These are phyloP conservation scores for Schizophyllum commune DNA, from an alignment of 1,284 basidiomycete genomes.

Conservation along the genomic window DNA sequence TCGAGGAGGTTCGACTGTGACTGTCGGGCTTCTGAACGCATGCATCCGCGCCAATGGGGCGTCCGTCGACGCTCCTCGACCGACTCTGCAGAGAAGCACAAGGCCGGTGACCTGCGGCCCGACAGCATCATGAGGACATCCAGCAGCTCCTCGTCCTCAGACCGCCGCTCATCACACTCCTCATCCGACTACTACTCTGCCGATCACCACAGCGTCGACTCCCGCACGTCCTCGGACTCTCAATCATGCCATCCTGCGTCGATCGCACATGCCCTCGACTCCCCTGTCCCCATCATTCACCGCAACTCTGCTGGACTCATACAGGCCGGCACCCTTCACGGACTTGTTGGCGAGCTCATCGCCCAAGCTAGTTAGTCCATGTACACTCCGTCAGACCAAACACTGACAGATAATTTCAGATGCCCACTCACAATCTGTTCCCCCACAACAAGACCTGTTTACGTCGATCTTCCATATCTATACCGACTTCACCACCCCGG, in stretches of 20 bases:
- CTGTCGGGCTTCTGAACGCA: not conserved
- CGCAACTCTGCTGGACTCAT: conserved; percentile 21
- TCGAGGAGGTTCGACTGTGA: not conserved
- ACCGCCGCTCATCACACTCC: not conserved
- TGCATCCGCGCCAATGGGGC: not conserved
- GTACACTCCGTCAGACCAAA: not conserved
- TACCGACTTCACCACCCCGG: conserved; percentile 30
- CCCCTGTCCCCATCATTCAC: conserved; percentile 18
- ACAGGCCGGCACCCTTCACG: conserved; percentile 32
- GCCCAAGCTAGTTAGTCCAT: conserved; percentile 10
- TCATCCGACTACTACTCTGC: not conserved
- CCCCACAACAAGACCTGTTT: too few species aligned
- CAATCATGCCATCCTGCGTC: not conserved
- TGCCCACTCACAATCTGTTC: too few species aligned
- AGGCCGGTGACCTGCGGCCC: not conserved
- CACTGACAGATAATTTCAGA: too few species aligned
- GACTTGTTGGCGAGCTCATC: conserved; percentile 30
- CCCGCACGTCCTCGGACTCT: conserved; percentile 2
- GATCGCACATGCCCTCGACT: not conserved
- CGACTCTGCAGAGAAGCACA: not conserved
- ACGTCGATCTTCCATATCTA: conserved; percentile 26
- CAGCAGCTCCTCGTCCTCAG: not conserved
- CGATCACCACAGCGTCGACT: not conserved
- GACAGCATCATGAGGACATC: not conserved
- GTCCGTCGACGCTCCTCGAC: not conserved